Base-by-base conservation (phyloP, 345 rosid genomes). In the Jatropha curcas region DNA sequence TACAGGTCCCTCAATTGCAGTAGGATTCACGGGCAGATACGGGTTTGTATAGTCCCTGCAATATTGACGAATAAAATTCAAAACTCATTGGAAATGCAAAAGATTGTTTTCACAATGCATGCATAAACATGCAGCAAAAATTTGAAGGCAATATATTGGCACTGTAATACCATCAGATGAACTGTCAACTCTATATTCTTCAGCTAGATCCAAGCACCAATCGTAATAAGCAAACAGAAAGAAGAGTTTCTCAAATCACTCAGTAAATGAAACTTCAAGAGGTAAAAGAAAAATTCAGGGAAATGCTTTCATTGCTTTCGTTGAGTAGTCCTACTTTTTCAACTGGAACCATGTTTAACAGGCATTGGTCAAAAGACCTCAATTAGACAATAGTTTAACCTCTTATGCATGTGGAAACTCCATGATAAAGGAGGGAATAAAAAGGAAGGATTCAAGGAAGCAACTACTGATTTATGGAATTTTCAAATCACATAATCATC, bases 41-140 rank as follows among this genome's bases (percentile, higher is more conserved):
- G 99, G 97, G 77, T 92, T 95, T 76, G 98, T 95, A 77, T 91
- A 95, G 79, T 95, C 98, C 83, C 99, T 92, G 87, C 73, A 86
- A 37, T 46, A 65, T 71, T 39, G 52, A 53, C 45, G 65, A 75
- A 72, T 45, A 70, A 74, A 70, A 61, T 10, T 51, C 30, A 77
- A 46, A 33, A 41, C 30, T 82, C 51, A 83, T 64, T 67, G 70
- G 50, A 63, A 59, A 33, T 51, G 28, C 14, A 8, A 8, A 20
- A 19, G 13, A 30, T 27, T 43, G 45, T 11, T 9, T 9, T 61
- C 28, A 4, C 16, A 60, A 79, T 52, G 41, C 71, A 63, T 30
- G 45, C 63, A 24, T 70, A 58, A 56, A 27, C 46, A 39, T 16
- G 19, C 50, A 37, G n/a, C n/a, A 24, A 57, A 14, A 41, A 5